Evolutionary conservation across 768 basidiomycete species (phyloP).

Genomic region (Amanita rubescens): DNA sequence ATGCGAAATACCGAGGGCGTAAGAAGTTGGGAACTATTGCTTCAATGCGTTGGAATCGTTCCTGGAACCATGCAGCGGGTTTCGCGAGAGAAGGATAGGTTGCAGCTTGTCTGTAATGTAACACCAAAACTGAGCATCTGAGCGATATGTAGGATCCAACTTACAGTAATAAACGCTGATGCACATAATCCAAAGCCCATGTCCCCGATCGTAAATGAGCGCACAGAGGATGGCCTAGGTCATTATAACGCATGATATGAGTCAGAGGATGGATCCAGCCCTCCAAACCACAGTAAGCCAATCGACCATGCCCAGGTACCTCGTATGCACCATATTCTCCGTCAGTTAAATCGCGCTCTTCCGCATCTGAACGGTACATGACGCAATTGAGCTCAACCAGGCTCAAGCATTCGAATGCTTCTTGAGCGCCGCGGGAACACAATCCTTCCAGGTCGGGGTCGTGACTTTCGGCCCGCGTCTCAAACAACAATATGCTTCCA

Average conservation of each 20-base stretch:
- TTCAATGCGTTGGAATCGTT: slow-evolving; percentile 82
- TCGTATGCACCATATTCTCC: slow-evolving; percentile 80
- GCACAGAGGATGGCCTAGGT: slow-evolving; percentile 89
- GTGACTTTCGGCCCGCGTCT: slow-evolving; percentile 72
- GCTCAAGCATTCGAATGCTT: slow-evolving; percentile 65
- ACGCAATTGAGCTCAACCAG: slow-evolving; percentile 86
- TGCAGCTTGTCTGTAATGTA: slow-evolving; percentile 45
- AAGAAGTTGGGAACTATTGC: slow-evolving; percentile 72
- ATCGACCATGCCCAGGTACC: slow-evolving; percentile 63
- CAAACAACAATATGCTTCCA: slow-evolving; percentile 89
- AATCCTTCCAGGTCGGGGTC: slow-evolving; percentile 65
- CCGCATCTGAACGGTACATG: slow-evolving; percentile 82
- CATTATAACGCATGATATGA: slow-evolving; percentile 82
- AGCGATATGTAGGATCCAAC: slow-evolving; percentile 21
- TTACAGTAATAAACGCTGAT: slow-evolving; percentile 60
- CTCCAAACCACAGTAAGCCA: slow-evolving; percentile 91
- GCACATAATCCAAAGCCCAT: slow-evolving; percentile 91
- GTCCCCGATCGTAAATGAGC: slow-evolving; percentile 78
- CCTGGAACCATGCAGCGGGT: slow-evolving; percentile 79
- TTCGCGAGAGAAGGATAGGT: slow-evolving; percentile 59
- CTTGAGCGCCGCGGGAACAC: slow-evolving; percentile 63
- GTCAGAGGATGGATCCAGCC: slow-evolving; percentile 93
- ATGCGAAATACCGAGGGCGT: slow-evolving; percentile 93
- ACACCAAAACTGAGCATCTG: not conserved
- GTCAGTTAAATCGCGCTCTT: slow-evolving; percentile 84